A percentile compares a stretch with the other conserved stretches of the same genome.
phyloP scores from a whole-genome alignment of 2,329 filamentous ascomycete species.

The Fusarium cyanostomum region DNA sequence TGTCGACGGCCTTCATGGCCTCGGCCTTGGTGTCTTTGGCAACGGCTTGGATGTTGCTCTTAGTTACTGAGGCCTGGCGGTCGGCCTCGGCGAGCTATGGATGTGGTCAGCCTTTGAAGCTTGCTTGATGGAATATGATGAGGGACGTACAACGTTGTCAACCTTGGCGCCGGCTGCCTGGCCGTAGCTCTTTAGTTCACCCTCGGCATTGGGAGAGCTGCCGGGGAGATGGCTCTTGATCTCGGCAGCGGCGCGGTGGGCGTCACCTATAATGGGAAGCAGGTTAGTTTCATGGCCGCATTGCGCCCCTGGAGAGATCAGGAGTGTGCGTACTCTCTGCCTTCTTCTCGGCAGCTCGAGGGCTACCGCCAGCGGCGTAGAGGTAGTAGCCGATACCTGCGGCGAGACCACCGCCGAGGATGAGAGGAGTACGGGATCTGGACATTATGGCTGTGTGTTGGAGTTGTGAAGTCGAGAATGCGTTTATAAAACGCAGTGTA shows the following conservation, averaged over 20 bases:
- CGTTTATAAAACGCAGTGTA: neutral
- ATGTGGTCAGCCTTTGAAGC: conserved; percentile 3
- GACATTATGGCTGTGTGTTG: conserved; percentile 31
- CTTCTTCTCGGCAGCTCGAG: conserved; percentile 85
- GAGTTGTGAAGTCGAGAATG: neutral
- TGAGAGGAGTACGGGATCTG: conserved; percentile 60
- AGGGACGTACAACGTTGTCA: conserved; percentile 71
- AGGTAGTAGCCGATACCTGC: conserved; percentile 88
- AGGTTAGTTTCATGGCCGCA: conserved; percentile 23
- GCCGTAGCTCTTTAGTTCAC: conserved; percentile 63
- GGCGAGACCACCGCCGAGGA: conserved; percentile 70
- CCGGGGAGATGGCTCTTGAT: conserved; percentile 73
- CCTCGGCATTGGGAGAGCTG: conserved; percentile 68
- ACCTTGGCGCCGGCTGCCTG: conserved; percentile 68
- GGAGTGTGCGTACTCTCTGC: conserved; percentile 74
- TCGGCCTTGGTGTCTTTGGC: conserved; percentile 71
- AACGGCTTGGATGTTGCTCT: conserved; percentile 67
- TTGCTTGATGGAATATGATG: neutral
- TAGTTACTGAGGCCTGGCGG: conserved; percentile 68
- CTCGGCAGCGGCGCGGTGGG: conserved; percentile 72
- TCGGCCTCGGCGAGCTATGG: conserved; percentile 65
- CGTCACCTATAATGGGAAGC: conserved; percentile 69
- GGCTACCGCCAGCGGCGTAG: conserved; percentile 83
- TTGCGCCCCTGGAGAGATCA: neutral
- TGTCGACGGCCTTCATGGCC: conserved; percentile 77